phyloP scores from a whole-genome alignment of 1,284 basidiomycete genomes.

The Albatrellus sp. region DNA sequence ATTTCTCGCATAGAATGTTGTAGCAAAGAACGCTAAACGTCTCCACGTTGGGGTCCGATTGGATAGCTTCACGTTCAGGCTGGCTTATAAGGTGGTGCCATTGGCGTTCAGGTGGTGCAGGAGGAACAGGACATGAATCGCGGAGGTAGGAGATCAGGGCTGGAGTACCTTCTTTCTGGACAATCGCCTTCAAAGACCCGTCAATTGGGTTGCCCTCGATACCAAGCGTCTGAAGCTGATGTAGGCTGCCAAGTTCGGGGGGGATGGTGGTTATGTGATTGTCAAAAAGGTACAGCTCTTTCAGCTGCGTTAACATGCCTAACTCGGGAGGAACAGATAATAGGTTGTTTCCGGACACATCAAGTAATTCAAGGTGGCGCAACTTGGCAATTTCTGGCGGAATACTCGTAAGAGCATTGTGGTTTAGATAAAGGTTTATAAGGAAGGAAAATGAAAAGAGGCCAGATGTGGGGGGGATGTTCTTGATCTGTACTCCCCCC shows the following conservation, averaged over 20 bases:
- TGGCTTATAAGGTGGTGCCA: constrained; percentile 73
- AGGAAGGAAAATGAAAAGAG: constrained; percentile 91
- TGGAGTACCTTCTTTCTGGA: constrained; percentile 89
- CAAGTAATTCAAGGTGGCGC: constrained; percentile 80
- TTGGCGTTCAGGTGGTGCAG: constrained; percentile 72
- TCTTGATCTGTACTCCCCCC: constrained; percentile 91
- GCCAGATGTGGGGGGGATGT: constrained; percentile 70
- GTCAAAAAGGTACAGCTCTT: constrained; percentile 93
- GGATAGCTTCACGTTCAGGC: constrained; percentile 47
- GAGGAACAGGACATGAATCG: constrained; percentile 76
- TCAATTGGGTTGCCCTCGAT: constrained; percentile 95
- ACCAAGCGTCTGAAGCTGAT: constrained; percentile 88
- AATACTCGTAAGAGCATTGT: constrained; percentile 77
- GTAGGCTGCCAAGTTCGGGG: constrained; percentile 79
- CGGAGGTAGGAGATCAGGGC: constrained; percentile 83
- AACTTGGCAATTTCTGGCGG: constrained; percentile 81
- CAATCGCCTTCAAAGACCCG: constrained; percentile 59
- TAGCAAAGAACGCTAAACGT: constrained; percentile 80
- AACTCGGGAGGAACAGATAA: constrained; percentile 75
- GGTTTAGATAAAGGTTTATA: constrained; percentile 93
- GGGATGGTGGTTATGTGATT: constrained; percentile 84
- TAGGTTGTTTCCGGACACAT: constrained; percentile 87
- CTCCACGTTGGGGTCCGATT: constrained; percentile 47
- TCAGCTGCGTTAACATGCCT: constrained; percentile 83
- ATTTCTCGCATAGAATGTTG: constrained; percentile 92